phyloP scores from a whole-genome alignment of 768 basidiomycete genomes.

The Boletus barrowsii region DNA sequence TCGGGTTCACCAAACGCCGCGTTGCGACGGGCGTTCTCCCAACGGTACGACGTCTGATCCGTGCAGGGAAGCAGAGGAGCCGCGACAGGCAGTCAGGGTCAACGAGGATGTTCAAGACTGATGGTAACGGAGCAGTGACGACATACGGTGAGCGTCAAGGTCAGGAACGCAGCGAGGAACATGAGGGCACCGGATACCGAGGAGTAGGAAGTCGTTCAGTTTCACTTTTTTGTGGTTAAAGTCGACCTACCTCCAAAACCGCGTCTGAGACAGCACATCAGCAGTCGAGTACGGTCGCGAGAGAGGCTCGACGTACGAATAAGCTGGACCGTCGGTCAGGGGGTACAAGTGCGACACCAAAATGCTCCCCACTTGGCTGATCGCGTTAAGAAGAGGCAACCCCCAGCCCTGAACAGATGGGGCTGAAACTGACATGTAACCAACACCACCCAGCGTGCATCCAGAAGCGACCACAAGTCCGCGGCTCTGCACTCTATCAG shows the following conservation, averaged over 20 bases:
- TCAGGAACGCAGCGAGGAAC: conserved; percentile 21
- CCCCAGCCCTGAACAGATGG: conserved; percentile 9
- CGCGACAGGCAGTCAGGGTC: background rate
- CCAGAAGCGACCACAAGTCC: conserved; percentile 34
- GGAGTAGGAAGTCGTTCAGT: background rate
- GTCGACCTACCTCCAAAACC: conserved; percentile 16
- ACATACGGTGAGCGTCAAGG: conserved; percentile 22
- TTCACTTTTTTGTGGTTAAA: background rate
- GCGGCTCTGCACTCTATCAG: conserved; percentile 44
- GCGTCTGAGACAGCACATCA: conserved; percentile 4
- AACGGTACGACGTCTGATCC: conserved; percentile 55
- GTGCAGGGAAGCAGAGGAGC: background rate
- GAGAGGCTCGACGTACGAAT: conserved; percentile 26
- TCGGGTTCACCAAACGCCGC: conserved; percentile 48
- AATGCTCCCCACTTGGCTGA: conserved; percentile 42
- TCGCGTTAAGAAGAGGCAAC: conserved; percentile 39
- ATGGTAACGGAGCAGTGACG: background rate
- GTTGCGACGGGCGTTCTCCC: conserved; percentile 59
- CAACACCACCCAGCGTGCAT: conserved; percentile 35
- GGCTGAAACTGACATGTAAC: conserved; percentile 37
- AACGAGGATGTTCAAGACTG: background rate
- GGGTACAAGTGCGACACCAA: conserved; percentile 43
- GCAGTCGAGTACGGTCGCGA: background rate
- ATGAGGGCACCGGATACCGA: conserved; percentile 22
- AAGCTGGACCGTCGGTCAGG: conserved; percentile 37